These are phyloP conservation scores for Corylus heterophylla DNA, from an alignment of 306 rosid genomes.

Conservation along the genomic window DNA sequence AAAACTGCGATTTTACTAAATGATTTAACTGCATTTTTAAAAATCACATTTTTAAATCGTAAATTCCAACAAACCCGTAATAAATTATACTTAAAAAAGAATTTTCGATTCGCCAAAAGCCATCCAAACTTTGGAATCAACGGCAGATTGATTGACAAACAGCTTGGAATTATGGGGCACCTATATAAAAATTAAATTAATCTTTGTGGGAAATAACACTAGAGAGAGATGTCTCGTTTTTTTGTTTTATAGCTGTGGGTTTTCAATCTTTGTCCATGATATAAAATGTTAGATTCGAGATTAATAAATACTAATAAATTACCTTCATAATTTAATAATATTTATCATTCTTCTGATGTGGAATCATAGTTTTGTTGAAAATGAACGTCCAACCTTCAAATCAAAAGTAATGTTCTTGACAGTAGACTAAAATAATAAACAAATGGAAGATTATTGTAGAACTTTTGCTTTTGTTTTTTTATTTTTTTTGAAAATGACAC, in stretches of 20 bases:
- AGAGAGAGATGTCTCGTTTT: not conserved
- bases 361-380: too few relatives aligned
- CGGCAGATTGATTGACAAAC: not conserved
- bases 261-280: too few relatives aligned
- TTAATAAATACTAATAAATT: too few relatives aligned
- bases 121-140: not conserved
- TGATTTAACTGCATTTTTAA: too few relatives aligned
- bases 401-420: not conserved
- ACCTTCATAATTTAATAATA: too few relatives aligned
- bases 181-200: not conserved
- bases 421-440: not conserved
- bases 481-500: not conserved
- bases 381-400: not conserved
- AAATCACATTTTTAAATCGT: too few relatives aligned
- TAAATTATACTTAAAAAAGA: too few relatives aligned
- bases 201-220: not conserved
- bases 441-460: not conserved
- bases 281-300: too few relatives aligned
- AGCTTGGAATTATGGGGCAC: not conserved
- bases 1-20: too few relatives aligned
- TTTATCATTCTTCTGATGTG: too few relatives aligned
- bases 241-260: not conserved
- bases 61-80: too few relatives aligned
- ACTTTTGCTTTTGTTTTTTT: not conserved
- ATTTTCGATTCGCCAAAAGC: not conserved